Percentiles rank a stretch among this genome's conserved stretches.
Evolutionary conservation across 2,329 filamentous ascomycete species (phyloP).

Genomic region (Cordyceps militaris): DNA sequence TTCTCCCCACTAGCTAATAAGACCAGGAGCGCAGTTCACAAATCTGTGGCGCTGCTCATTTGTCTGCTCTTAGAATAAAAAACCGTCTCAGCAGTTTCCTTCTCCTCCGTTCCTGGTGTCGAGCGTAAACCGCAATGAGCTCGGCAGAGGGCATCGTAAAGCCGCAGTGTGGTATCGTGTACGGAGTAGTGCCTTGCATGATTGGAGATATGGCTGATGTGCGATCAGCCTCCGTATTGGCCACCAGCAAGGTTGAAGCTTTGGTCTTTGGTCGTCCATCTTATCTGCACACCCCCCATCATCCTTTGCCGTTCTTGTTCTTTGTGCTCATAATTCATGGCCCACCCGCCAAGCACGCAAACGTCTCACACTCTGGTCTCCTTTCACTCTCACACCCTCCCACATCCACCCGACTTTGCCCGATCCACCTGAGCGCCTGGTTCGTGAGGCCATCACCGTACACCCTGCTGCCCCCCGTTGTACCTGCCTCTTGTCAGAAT

Average conservation of each 20-base stretch:
- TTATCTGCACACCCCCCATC: conserved; percentile 3
- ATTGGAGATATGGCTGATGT: neutral
- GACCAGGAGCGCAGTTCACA: conserved; percentile 1
- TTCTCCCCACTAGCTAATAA: neutral
- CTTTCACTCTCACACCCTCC: conserved; percentile 12
- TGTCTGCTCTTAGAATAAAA: neutral
- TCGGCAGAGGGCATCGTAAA: conserved; percentile 1
- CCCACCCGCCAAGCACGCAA: conserved; percentile 25
- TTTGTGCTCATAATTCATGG: conserved; percentile 27
- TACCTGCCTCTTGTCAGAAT: conserved; percentile 9
- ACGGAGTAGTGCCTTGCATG: neutral
- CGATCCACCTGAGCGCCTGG: conserved; percentile 14
- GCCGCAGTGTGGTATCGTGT: neutral
- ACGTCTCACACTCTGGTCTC: conserved; percentile 21
- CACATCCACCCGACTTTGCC: conserved; percentile 13
- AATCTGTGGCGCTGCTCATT: conserved; percentile 1
- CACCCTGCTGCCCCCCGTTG: conserved; percentile 12
- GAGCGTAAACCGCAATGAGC: neutral
- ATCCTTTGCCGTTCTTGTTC: neutral
- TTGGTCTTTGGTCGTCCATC: conserved; percentile 9
- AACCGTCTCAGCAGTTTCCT: neutral
- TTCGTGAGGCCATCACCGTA: conserved; percentile 14
- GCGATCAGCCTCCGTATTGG: neutral
- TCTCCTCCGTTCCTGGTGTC: neutral
- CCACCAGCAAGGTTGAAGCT: conserved; percentile 1